Evolutionary conservation across 2,329 filamentous ascomycete genomes (phyloP).

Genomic region (Botrytis pseudocinerea): DNA sequence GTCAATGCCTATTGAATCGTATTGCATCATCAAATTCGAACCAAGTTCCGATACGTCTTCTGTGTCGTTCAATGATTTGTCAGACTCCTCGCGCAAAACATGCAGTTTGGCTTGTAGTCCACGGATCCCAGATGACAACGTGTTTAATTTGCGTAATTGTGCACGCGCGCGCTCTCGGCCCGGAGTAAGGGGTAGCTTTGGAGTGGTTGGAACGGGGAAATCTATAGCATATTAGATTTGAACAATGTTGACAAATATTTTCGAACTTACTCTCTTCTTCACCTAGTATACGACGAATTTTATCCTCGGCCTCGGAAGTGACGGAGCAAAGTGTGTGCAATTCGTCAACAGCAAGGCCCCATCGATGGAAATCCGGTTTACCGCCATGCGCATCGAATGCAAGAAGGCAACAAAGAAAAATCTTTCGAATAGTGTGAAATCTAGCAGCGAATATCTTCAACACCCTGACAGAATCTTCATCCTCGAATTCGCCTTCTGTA

Average conservation of each 20-base stretch:
- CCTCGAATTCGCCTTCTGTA: slow-evolving; percentile 67
- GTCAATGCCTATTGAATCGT: slow-evolving; percentile 91
- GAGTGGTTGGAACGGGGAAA: slow-evolving; percentile 56
- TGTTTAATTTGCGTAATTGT: slow-evolving; percentile 84
- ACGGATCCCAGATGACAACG: slow-evolving; percentile 85
- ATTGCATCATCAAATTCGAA: slow-evolving; percentile 78
- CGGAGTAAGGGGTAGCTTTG: slow-evolving; percentile 64
- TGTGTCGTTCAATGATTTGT: slow-evolving; percentile 72
- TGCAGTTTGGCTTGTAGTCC: slow-evolving; percentile 94
- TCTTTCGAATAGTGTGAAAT: slow-evolving; percentile 76
- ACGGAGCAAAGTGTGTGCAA: slow-evolving; percentile 65
- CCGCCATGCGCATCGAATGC: slow-evolving; percentile 82
- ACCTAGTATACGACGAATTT: slow-evolving; percentile 66
- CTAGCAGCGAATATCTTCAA: slow-evolving; percentile 81
- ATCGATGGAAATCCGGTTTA: slow-evolving; percentile 72
- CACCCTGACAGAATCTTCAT: slow-evolving; percentile 73
- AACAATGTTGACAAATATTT: slow-evolving; percentile 2
- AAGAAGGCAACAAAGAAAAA: slow-evolving; percentile 85
- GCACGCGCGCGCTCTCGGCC: slow-evolving; percentile 81
- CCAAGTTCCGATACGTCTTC: slow-evolving; percentile 74
- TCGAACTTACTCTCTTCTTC: slow-evolving; percentile 73
- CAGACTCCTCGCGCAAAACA: slow-evolving; percentile 85
- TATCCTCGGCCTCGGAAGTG: slow-evolving; percentile 63
- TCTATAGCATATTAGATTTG: slow-evolving; percentile 44
- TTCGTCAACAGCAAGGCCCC: slow-evolving; percentile 75